These are phyloP conservation scores for Trametes cingulata DNA, from an alignment of 768 basidiomycete genomes.

Conservation along the genomic window DNA sequence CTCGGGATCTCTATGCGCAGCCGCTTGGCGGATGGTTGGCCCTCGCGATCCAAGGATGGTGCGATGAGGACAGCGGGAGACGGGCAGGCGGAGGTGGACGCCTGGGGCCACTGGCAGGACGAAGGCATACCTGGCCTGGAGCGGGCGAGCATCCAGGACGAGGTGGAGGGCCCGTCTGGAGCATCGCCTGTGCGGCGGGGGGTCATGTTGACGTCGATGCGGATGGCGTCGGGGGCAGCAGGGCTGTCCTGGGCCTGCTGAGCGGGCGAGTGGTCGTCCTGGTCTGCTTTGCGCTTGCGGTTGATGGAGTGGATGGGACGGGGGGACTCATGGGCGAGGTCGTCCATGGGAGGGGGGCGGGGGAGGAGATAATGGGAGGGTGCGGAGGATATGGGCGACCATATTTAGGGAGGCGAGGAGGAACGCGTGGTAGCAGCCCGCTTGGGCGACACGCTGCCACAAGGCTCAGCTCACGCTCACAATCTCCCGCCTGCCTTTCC, in stretches of 20 bases:
- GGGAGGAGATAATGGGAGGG: constrained; percentile 33
- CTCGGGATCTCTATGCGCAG: constrained; percentile 32
- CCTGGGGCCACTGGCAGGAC: constrained; percentile 12
- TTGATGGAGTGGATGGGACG: constrained; percentile 47
- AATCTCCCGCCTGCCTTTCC: not conserved
- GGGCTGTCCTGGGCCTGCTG: constrained; percentile 15
- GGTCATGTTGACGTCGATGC: constrained; percentile 35
- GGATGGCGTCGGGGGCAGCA: constrained; percentile 36
- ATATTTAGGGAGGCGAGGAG: constrained; percentile 40
- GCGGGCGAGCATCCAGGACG: constrained; percentile 31
- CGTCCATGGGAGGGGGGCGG: constrained; percentile 50
- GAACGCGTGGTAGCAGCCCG: constrained; percentile 38
- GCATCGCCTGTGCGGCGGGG: constrained; percentile 34
- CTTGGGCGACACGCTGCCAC: constrained; percentile 28
- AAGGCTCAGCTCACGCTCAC: not conserved
- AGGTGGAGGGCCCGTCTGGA: constrained; percentile 43
- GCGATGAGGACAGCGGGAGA: constrained; percentile 32
- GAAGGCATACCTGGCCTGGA: constrained; percentile 17
- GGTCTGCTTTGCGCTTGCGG: constrained; percentile 69
- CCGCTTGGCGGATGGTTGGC: constrained; percentile 31
- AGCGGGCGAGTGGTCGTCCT: constrained; percentile 39
- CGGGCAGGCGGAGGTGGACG: constrained; percentile 25
- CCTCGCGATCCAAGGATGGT: constrained; percentile 26
- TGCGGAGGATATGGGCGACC: constrained; percentile 22
- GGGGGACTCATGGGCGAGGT: constrained; percentile 51